Base-by-base conservation (phyloP, 805 yeast species). In the Debaryomyces hansenii region DNA sequence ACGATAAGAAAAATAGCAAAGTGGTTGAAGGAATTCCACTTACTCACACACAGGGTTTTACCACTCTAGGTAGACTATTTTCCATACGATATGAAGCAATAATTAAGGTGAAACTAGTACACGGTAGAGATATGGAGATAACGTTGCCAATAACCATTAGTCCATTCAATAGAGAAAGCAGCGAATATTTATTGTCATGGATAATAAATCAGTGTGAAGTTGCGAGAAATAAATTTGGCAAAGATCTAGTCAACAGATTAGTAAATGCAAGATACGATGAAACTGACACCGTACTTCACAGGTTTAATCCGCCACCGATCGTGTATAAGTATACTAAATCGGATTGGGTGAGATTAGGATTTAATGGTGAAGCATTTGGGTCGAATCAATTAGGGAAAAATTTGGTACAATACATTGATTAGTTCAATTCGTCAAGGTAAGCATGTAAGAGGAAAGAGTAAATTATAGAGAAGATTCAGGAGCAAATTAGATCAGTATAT, bases 121-220 rank as follows among this genome's bases (percentile, higher is more conserved):
- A 72, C 34, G 77, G 78, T 2, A 79, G 78, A 51, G 80, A 78
- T 47, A 64, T 82, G 34, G 78, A 73, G 37, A 58, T 79, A 9
- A 59, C 66, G 12, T 70, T 80, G 18, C 86, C 85, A 1, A 62
- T 84, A 4, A 77, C 78, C 0, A 69, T 84, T 0, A 69, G 83
- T 21, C 83, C 84, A 1, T 81, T 75, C 66, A 75, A 80, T 53
- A 60, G 76, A 32, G 52, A 60, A 2, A 72, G 78, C 52, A 67
- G 83, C 36, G 74, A 69, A 29, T 74, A 80, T 46, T 57, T 83
- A 10, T 68, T 82, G 45, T 72, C 70, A 48, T 74, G 85, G 76
- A 79, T 83, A 14, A 52, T 72, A 47, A 69, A 72, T 41, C 85
- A 83, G 57, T 77, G 79, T 44, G 78, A 75, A 33, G 47, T 66